Evolutionary conservation across 352 stramenopile species (phyloP), one percentile per base, ranked within the genome.

Genomic region (Thalassiosira mediterranea): DNA sequence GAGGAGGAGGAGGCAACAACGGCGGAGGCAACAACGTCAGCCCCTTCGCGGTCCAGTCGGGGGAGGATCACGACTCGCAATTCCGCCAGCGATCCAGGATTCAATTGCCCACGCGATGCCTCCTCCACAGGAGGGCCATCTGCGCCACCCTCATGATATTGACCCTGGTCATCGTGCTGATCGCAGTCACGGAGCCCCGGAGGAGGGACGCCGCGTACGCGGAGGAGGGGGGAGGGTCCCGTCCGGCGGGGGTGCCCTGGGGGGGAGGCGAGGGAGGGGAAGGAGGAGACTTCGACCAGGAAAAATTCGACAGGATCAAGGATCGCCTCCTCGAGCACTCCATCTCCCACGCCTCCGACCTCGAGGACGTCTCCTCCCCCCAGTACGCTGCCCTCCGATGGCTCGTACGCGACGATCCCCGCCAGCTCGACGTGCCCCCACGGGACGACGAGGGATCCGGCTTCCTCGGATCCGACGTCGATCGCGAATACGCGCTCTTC

Each of bases 291-390:
- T 32, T 62, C 40, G 57, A 81, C 28, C 5, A 8, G 0, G 51
- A 21, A 40, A 73, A 70, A 67, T 76, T 76, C 38, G 34, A 62
- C 25, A 56, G 72, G 3, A 81, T 81, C 42, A 81, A 81, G 62
- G 72, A 81, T 59, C 65, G 72, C 0, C 47, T 81, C 19, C 59
- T 81, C 15, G 72, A 81, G 59, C 64, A 74, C 51, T 32, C 53
- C 26, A 76, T 81, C 10, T 81, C 72, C 3, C 64, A 68, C 28
- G 72, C 72, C 0, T 62, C 42, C 10, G 23, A 31, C 0, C 61
- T 81, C 13, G 72, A 81, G 47, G 53, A 76, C 23, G 29, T 44
- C 5, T 44, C 11, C 5, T 51, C 51, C 0, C 25, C 72, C 0
- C 72, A 81, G 28, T 76, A 76, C 72, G 67, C 67, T 57, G 64